Base-by-base conservation (phyloP, 352 stramenopile species). In the Phytophthora citrophthora region DNA sequence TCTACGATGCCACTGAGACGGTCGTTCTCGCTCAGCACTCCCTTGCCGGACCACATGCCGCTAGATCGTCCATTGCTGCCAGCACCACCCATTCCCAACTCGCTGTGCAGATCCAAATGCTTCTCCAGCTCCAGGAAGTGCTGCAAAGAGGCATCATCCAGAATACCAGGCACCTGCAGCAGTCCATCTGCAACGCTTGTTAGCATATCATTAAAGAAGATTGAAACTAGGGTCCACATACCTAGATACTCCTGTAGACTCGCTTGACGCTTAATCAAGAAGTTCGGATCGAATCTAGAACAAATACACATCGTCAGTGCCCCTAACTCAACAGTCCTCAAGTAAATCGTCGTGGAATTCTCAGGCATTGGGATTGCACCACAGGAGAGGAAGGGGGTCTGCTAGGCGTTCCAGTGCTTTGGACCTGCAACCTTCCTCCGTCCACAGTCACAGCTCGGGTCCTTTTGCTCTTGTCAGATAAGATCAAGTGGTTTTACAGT, bases 401-500 rank as follows among this genome's bases (percentile, higher is more conserved):
- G 1, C 27, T 9, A 32, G 27, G 2, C 27, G 27, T 12, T 3
- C 29, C 29, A 34, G 29, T 13, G 9, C 55, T 54, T 61, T 38
- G 65, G 59, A 71, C 57, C 62, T 66, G 13, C 54, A 60, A 70
- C 58, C 58, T 47, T 18, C 18, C 18, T 34, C 47, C 24, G 15
- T 41, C 45, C 24, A 50, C 50, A 7, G 8, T 23, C 11, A 23
- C 18, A 52, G 44, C 56, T 71, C 66, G 53, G 39, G 44, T 60
- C 20, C 36, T 45, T 56, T 50, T 54, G 88, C 62, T 55, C 24
- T 54, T n/a, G 29, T 45, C 18, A 88, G 86, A 93, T 94, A 93
- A 94, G 86, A 93, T 94, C 86, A 94, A 94, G 82, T 79, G 78
- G 73, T 93, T 94, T 94, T 80, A 76, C 83, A 94, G 69, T 94